Evolutionary conservation across 1,139 yeast species (phyloP).

Genomic region (Spencermartinsiella ligniputridi): DNA sequence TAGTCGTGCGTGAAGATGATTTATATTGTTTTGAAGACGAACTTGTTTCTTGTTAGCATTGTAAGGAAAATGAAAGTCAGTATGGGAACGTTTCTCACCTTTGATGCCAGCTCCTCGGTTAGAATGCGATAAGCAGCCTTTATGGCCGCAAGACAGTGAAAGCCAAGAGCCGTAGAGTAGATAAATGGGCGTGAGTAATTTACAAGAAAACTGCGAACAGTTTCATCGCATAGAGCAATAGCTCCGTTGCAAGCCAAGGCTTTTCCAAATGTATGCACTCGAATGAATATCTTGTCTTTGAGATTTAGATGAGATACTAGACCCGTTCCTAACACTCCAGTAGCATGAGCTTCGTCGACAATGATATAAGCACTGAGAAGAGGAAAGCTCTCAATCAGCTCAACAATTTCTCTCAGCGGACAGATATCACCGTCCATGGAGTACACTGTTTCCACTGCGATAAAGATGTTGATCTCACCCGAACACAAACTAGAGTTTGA

Average conservation of each 20-base stretch:
- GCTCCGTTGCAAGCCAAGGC: conserved; percentile 28
- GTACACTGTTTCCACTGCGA: conserved; percentile 28
- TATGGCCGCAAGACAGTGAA: conserved; percentile 19
- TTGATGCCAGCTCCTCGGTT: not conserved
- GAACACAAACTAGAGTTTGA: not conserved
- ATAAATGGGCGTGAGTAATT: conserved; percentile 30
- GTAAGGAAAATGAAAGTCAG: conserved; percentile 1
- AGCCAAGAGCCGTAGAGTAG: conserved; percentile 24
- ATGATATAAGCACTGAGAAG: conserved; percentile 18
- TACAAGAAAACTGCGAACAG: conserved; percentile 20
- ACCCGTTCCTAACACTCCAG: conserved; percentile 28
- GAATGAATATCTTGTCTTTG: conserved; percentile 20
- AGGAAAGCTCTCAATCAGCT: conserved; percentile 6
- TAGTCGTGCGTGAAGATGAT: conserved; percentile 7
- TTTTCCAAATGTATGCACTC: conserved; percentile 30
- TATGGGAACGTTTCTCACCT: not conserved
- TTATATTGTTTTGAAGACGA: conserved; percentile 3
- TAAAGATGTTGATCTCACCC: conserved; percentile 18
- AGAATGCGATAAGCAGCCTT: conserved; percentile 19
- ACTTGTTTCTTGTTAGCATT: conserved; percentile 1
- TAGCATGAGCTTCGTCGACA: conserved; percentile 31
- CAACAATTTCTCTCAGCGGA: conserved; percentile 20
- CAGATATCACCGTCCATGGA: conserved; percentile 31
- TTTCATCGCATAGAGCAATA: conserved; percentile 20
- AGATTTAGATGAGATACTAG: conserved; percentile 19